These are phyloP conservation scores for Amanita polypyramis DNA, from an alignment of 768 basidiomycete species.

Conservation along the genomic window DNA sequence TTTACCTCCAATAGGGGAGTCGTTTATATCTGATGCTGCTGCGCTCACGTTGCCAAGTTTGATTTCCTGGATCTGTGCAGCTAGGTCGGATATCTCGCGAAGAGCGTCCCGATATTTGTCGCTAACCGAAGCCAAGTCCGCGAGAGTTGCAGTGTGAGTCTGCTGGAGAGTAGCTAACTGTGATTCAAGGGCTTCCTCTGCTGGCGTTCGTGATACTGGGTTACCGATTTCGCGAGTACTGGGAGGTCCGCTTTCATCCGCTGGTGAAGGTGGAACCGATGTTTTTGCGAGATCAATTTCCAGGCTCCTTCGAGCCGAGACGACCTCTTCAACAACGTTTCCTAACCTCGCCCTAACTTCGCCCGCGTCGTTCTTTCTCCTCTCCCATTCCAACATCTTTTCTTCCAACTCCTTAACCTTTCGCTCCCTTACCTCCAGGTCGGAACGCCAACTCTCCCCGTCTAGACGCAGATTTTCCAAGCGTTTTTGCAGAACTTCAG, in stretches of 20 bases:
- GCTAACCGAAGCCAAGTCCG: conserved; percentile 69
- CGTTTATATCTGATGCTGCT: conserved; percentile 21
- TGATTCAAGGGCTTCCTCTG: conserved; percentile 34
- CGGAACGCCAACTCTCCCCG: conserved; percentile 72
- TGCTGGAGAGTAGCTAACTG: conserved; percentile 73
- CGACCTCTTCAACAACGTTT: conserved; percentile 59
- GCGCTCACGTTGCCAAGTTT: conserved; percentile 48
- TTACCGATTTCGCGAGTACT: conserved; percentile 13
- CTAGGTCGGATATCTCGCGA: conserved; percentile 86
- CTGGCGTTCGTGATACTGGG: conserved; percentile 17
- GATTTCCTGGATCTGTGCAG: conserved; percentile 81
- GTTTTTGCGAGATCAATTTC: conserved; percentile 34
- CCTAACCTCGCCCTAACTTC: conserved; percentile 60
- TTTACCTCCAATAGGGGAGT: conserved; percentile 36
- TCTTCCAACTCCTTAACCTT: conserved; percentile 68
- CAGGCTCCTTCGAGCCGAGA: conserved; percentile 56
- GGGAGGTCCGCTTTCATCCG: conserved; percentile 10
- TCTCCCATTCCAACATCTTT: conserved; percentile 72
- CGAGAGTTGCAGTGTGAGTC: conserved; percentile 70
- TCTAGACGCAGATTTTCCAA: conserved; percentile 62
- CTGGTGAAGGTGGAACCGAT: conserved; percentile 14
- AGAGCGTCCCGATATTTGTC: conserved; percentile 84
- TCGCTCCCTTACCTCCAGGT: conserved; percentile 76
- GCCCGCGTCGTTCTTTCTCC: conserved; percentile 54
- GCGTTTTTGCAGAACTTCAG: conserved; percentile 57